A percentile compares a stretch with the other conserved stretches of the same genome.
Evolutionary conservation across 371 early-diverging fungal species (phyloP).

Genomic region (Rhizomucor pusillus): DNA sequence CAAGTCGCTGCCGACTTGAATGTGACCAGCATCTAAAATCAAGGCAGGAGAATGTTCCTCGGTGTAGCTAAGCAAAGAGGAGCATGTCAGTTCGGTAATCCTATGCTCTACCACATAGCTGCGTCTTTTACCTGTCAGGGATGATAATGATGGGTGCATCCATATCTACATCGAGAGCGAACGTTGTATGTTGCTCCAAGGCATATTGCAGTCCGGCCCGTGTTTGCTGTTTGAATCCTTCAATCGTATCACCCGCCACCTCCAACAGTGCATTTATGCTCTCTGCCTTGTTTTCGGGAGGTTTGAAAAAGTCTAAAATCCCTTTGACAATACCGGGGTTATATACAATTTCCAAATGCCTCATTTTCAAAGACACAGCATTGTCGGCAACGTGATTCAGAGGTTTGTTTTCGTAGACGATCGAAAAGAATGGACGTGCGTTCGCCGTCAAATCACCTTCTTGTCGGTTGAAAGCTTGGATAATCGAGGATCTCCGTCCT

Average conservation of each 20-base stretch:
- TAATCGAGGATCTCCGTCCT: too few species aligned
- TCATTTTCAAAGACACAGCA: conserved; percentile 65
- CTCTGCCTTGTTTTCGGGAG: conserved; percentile 62
- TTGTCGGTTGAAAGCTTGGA: too few species aligned
- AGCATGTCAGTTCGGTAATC: not conserved
- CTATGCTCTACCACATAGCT: not conserved
- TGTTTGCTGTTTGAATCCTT: conserved; percentile 75
- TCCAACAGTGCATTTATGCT: conserved; percentile 52
- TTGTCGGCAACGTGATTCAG: conserved; percentile 73
- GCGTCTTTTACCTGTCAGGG: conserved; percentile 58
- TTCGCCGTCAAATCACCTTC: too few species aligned
- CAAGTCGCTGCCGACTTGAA: conserved; percentile 70
- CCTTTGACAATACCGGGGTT: conserved; percentile 67
- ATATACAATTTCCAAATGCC: conserved; percentile 79
- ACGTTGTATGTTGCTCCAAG: conserved; percentile 72
- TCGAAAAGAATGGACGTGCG: conserved; percentile 59
- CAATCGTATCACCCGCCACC: conserved; percentile 74
- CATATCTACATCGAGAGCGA: conserved; percentile 76
- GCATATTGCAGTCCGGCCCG: conserved; percentile 76
- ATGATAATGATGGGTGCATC: conserved; percentile 88
- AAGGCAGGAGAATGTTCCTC: conserved; percentile 52
- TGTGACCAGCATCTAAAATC: conserved; percentile 81
- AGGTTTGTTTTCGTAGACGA: conserved; percentile 74
- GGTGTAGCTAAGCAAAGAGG: conserved; percentile 28
- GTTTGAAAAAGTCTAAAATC: conserved; percentile 71